Evolutionary conservation across 768 basidiomycete genomes (phyloP).

Genomic region (Tricholoma sp.): DNA sequence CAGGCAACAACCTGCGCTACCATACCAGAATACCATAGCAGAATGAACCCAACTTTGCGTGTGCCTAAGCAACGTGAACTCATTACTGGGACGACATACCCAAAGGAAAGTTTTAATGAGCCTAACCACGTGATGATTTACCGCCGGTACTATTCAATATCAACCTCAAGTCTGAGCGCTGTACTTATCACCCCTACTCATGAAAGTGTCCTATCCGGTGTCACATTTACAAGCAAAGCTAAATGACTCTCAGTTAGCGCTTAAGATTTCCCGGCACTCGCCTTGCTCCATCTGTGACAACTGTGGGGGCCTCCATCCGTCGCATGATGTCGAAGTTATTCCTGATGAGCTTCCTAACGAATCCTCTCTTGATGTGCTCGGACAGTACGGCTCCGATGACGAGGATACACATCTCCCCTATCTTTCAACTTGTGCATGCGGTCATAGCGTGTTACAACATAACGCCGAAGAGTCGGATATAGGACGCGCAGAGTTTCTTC

Average conservation of each 20-base stretch:
- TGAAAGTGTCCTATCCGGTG: slow-evolving; percentile 68
- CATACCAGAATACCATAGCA: background rate
- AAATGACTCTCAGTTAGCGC: slow-evolving; percentile 43
- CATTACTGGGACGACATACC: background rate
- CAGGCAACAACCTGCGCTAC: slow-evolving; percentile 27
- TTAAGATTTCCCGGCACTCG: slow-evolving; percentile 84
- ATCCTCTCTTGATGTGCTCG: slow-evolving; percentile 48
- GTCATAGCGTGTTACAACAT: slow-evolving; percentile 60
- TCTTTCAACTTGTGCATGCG: slow-evolving; percentile 61
- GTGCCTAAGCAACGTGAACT: background rate
- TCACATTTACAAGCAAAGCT: slow-evolving; percentile 47
- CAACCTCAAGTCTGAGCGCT: too few relatives aligned
- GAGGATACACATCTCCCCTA: slow-evolving; percentile 50
- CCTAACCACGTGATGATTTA: too few relatives aligned
- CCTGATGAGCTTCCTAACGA: slow-evolving; percentile 46
- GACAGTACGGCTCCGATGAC: slow-evolving; percentile 69
- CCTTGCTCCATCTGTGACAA: slow-evolving; percentile 58
- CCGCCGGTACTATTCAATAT: too few relatives aligned
- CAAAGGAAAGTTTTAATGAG: too few relatives aligned
- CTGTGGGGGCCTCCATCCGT: slow-evolving; percentile 73
- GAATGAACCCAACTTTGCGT: background rate
- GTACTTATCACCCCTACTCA: slow-evolving; percentile 15
- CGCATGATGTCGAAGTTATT: slow-evolving; percentile 51
- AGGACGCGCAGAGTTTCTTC: slow-evolving; percentile 59
- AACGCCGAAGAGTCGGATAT: slow-evolving; percentile 57